A percentile compares a stretch with the other conserved stretches of the same genome.
Conservation (phyloP, 2,329 filamentous ascomycete species). For the Colletotrichum godetiae region DNA sequence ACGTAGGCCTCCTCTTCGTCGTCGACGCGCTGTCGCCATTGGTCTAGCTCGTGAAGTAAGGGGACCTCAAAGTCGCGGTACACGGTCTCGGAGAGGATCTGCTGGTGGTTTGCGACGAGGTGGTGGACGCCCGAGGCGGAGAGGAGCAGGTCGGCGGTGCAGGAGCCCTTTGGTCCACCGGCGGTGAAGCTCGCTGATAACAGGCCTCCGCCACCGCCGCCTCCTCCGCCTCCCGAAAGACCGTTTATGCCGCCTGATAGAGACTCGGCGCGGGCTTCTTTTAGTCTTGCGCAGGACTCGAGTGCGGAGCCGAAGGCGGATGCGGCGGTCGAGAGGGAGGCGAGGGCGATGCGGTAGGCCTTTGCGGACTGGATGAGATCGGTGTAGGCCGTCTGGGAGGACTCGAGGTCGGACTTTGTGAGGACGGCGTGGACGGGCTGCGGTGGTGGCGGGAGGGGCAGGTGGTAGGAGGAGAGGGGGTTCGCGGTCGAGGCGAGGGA, state of each 20-base stretch:
- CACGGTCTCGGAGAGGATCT: conserved; percentile 76
- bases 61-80: conserved; percentile 77
- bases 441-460: conserved; percentile 71
- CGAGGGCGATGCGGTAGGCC: conserved; percentile 71
- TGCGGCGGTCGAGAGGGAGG: conserved; percentile 69
- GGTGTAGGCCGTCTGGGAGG: conserved; percentile 71
- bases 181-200: conserved; percentile 61
- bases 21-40: conserved; percentile 71
- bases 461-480: conserved; percentile 67
- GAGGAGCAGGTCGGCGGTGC: conserved; percentile 73
- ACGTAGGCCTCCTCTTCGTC: conserved; percentile 73
- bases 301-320: conserved; percentile 73
- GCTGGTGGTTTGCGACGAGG: conserved; percentile 76
- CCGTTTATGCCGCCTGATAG: conserved; percentile 44
- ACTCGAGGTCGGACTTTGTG: conserved; percentile 71
- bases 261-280: conserved; percentile 72
- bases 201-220: conserved; percentile 39
- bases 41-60: conserved; percentile 75
- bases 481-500: conserved; percentile 73
- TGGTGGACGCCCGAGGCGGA: conserved; percentile 74
- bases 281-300: conserved; percentile 75
- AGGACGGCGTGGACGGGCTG: conserved; percentile 69
- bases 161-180: conserved; percentile 52
- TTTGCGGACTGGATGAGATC: conserved; percentile 72
- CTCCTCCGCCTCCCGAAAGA: conserved; percentile 42